Conservation (phyloP, 2,329 filamentous ascomycete genomes). For the Polychaeton citri region DNA sequence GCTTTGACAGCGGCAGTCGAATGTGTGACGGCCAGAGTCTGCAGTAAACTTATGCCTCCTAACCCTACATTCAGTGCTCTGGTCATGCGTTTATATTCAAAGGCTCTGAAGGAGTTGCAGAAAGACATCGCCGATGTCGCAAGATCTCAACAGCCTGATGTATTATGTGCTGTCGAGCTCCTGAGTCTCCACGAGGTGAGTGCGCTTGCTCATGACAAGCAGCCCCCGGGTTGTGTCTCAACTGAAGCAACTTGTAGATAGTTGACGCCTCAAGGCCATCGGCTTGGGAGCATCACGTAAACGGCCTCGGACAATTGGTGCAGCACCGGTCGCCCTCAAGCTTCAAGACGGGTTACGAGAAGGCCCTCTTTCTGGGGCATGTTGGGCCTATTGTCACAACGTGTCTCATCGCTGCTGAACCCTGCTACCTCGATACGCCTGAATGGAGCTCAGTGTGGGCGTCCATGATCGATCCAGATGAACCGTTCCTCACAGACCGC, state of each 20-base stretch:
- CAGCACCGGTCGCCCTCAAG: constrained; percentile 16
- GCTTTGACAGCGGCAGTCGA: constrained; percentile 12
- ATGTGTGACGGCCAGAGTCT: constrained; percentile 12
- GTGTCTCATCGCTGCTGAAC: constrained; percentile 10
- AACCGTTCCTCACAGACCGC: constrained; percentile 10
- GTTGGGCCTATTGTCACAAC: constrained; percentile 19
- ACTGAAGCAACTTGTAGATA: constrained; percentile 9
- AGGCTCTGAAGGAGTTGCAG: constrained; percentile 11
- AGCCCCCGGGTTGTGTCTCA: too few relatives aligned
- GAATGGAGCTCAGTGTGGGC: constrained; percentile 16
- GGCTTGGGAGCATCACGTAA: constrained; percentile 22
- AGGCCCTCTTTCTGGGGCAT: constrained; percentile 23
- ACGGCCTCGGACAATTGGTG: constrained; percentile 20
- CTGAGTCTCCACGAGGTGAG: constrained; percentile 14
- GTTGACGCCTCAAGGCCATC: constrained; percentile 17
- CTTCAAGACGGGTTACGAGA: constrained; percentile 24
- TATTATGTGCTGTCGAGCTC: constrained; percentile 12
- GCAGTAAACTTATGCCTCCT: constrained; percentile 5
- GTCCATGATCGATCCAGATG: constrained; percentile 6
- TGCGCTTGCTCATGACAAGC: too few relatives aligned
- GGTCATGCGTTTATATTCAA: constrained; percentile 9
- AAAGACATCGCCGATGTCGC: constrained; percentile 7
- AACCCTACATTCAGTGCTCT: constrained; percentile 2
- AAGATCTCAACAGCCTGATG: constrained; percentile 7
- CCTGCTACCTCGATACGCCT: constrained; percentile 19